Base-by-base conservation (phyloP, 2,329 filamentous ascomycete genomes). In the Trichophyton simii region DNA sequence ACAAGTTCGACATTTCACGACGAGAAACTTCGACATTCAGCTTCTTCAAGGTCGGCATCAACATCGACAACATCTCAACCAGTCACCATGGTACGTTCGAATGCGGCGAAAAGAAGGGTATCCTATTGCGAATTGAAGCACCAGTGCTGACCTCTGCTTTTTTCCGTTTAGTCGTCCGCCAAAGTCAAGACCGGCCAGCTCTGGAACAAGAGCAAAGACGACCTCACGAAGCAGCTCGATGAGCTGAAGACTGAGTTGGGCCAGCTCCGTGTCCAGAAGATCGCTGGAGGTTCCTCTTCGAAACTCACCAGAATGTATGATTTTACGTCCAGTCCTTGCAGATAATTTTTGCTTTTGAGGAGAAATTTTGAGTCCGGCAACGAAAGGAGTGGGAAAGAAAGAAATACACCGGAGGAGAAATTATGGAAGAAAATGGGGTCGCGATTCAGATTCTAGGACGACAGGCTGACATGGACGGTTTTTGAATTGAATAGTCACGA, bases 181-280 rank as follows among this genome's bases (percentile, higher is more conserved):
- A 85, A 86, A 85, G 90, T 99, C 81, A 97, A 96, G 88, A 87
- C 92, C 79, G 85, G 85, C 82, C 85, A 89, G 82, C 90, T 99
- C 80, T 97, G 94, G 94, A 86, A 85, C 83, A 99, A 99, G 90
- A 91, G 85, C 87, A 97, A 97, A 87, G 90, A 96, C 76, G 95
- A 99, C 75, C 85, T 99, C 80, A 85, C 85, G 77, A 95, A 94
- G 85, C 91, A 95, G 80, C 87, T 96, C 76, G 86, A 86, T 73
- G 91, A 96, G 80, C 83, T 96, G 77, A 96, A 96, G 89, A 86
- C 87, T 68, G 95, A 99, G 84, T 87, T 99, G 71, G 89, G 90
- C 76, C 87, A 92, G 82, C 86, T 99, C 75, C 88, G 94, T 78
- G 95, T 95, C 77, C 92, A 96, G 83, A 97, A 99, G 88, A 91